A percentile compares a stretch with the other conserved stretches of the same genome.
Evolutionary conservation across 2,329 filamentous ascomycete genomes (phyloP).

Genomic region (Fusarium nanum): DNA sequence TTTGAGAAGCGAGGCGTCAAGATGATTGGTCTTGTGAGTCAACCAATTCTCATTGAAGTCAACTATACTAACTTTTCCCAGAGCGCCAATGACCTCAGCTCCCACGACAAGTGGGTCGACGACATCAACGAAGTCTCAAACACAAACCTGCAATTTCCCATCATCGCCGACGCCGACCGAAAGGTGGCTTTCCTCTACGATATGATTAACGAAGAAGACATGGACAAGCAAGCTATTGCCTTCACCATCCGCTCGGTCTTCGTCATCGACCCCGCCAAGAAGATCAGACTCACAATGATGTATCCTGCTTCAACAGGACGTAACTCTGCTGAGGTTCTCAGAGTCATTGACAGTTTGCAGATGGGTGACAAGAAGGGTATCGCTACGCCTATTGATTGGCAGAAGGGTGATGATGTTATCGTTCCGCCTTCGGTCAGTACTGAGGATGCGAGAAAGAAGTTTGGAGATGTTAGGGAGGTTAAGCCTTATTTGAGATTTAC

Average conservation of each 20-base stretch:
- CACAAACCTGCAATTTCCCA: slow-evolving; percentile 19
- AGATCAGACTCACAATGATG: slow-evolving; percentile 88
- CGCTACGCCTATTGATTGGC: slow-evolving; percentile 90
- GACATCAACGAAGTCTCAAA: slow-evolving; percentile 21
- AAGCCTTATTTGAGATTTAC: slow-evolving; percentile 81
- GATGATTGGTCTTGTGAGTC: slow-evolving; percentile 1
- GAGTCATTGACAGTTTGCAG: slow-evolving; percentile 81
- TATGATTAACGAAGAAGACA: slow-evolving; percentile 78
- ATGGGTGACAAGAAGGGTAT: slow-evolving; percentile 87
- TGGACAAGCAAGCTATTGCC: slow-evolving; percentile 86
- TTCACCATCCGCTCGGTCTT: slow-evolving; percentile 95
- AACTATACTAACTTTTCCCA: background rate
- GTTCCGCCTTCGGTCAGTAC: slow-evolving; percentile 84
- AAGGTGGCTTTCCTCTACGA: slow-evolving; percentile 14
- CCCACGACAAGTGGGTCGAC: slow-evolving; percentile 18
- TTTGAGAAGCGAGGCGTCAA: slow-evolving; percentile 2
- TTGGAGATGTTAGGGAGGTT: slow-evolving; percentile 76
- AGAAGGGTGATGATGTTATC: slow-evolving; percentile 88
- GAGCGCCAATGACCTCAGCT: slow-evolving; percentile 17
- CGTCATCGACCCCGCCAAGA: slow-evolving; percentile 92
- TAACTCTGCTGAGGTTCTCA: slow-evolving; percentile 81
- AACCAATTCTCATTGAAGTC: rapidly evolving
- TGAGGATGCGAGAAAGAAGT: slow-evolving; percentile 86
- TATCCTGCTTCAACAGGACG: slow-evolving; percentile 91
- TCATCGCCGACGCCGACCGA: slow-evolving; percentile 20